Conservation (phyloP, 768 basidiomycete species). For the Boletus sp. region DNA sequence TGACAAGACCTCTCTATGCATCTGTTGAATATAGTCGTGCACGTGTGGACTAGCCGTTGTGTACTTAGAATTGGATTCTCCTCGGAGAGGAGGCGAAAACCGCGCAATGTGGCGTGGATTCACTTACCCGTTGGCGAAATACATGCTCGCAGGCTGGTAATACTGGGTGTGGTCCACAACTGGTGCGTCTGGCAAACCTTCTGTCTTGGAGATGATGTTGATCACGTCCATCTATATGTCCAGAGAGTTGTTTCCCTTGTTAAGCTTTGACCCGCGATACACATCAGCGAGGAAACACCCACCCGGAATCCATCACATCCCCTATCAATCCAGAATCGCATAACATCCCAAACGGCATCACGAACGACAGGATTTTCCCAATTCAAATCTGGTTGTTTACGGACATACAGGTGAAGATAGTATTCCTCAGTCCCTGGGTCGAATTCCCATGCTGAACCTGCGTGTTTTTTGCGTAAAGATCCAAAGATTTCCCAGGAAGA, state of each 20-base stretch:
- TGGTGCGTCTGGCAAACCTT: conserved; percentile 65
- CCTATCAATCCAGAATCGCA: conserved; percentile 72
- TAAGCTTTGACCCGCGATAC: conserved; percentile 1
- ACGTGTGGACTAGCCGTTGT: conserved; percentile 51
- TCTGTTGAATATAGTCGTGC: conserved; percentile 67
- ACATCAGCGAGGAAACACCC: conserved; percentile 16
- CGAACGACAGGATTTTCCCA: conserved; percentile 69
- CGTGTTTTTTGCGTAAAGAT: neutral
- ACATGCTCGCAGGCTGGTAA: conserved; percentile 52
- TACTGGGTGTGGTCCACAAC: conserved; percentile 48
- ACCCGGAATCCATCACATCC: conserved; percentile 78
- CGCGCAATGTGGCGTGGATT: conserved; percentile 6
- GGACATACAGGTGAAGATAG: conserved; percentile 66
- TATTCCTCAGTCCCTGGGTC: conserved; percentile 65
- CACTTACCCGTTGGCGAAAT: conserved; percentile 60
- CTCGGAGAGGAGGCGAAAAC: conserved; percentile 5
- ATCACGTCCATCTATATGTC: conserved; percentile 63
- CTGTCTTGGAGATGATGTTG: conserved; percentile 62
- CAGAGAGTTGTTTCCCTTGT: neutral
- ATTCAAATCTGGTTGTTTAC: conserved; percentile 74
- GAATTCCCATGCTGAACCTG: conserved; percentile 71
- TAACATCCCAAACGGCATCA: conserved; percentile 57
- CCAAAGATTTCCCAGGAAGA: neutral
- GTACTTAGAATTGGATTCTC: neutral
- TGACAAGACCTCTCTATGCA: conserved; percentile 60